Conservation (phyloP, 306 rosid species). For the Astragalus glycyphyllos region DNA sequence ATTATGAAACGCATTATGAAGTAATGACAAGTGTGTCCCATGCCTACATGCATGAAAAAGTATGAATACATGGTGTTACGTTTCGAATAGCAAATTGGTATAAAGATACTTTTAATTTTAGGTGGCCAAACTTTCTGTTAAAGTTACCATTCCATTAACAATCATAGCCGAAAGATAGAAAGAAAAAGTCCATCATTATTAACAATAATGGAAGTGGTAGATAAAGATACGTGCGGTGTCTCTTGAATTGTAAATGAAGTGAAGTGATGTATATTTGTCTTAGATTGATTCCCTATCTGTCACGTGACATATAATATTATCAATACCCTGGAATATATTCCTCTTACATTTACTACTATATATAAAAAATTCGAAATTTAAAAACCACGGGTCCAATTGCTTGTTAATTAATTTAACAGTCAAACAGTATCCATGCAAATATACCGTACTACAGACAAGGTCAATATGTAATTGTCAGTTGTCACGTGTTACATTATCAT, state of each 20-base stretch:
- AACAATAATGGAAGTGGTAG: constrained; percentile 41
- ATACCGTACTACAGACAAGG: constrained; percentile 18
- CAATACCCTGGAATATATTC: constrained; percentile 61
- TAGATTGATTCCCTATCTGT: constrained; percentile 41
- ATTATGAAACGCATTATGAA: constrained; percentile 34
- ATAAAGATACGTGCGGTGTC: constrained; percentile 42
- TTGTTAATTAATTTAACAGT: background rate
- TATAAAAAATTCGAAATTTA: constrained; percentile 15
- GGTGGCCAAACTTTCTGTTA: constrained; percentile 55
- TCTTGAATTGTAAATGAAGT: constrained; percentile 48
- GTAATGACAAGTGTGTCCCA: constrained; percentile 41
- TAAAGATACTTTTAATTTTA: constrained; percentile 46
- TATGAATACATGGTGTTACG: constrained; percentile 31
- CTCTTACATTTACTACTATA: constrained; percentile 12
- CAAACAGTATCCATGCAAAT: constrained; percentile 40
- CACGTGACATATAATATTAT: constrained; percentile 21
- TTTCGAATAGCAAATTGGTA: constrained; percentile 41
- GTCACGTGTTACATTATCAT: constrained; percentile 35
- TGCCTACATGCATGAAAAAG: constrained; percentile 44
- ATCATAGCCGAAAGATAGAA: constrained; percentile 29
- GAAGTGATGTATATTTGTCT: constrained; percentile 45
- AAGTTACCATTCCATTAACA: constrained; percentile 47
- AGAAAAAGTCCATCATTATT: constrained; percentile 28
- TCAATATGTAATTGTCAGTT: constrained; percentile 11
- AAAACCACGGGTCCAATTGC: constrained; percentile 37